Evolutionary conservation across 169 alveolate genomes (phyloP).

Genomic region (Plasmodium fragile): DNA sequence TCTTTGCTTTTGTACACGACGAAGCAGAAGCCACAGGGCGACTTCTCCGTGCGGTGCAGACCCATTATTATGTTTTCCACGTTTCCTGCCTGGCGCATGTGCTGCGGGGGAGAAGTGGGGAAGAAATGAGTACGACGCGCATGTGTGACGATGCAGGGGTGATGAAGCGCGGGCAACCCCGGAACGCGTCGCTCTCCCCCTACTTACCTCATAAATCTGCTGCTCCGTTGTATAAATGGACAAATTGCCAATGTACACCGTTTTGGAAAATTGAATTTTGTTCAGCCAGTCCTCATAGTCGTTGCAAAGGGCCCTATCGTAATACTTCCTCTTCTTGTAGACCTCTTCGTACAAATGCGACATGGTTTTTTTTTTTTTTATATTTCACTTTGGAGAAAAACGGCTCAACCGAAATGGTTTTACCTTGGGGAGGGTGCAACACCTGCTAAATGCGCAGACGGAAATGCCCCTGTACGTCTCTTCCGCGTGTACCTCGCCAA

Average conservation of each 20-base stretch:
- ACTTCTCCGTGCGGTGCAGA: conserved; percentile 81
- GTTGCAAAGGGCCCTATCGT: conserved; percentile 83
- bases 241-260: conserved; percentile 86
- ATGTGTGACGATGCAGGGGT: not conserved
- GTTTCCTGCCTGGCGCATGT: conserved; percentile 79
- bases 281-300: conserved; percentile 82
- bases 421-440: not conserved
- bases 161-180: not conserved
- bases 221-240: conserved; percentile 86
- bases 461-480: not conserved
- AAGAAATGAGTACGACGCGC: not conserved
- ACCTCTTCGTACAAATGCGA: conserved; percentile 82
- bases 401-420: not conserved
- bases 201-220: conserved; percentile 84
- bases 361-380: conserved; percentile 42
- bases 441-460: not conserved
- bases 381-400: not conserved
- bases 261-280: conserved; percentile 79
- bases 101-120: not conserved
- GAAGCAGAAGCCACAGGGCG: conserved; percentile 87
- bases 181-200: not conserved
- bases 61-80: conserved; percentile 85
- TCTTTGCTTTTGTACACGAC: conserved; percentile 80
- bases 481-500: not conserved
- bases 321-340: conserved; percentile 81